A percentile compares a stretch with the other conserved stretches of the same genome.
Conservation (phyloP, 805 yeast genomes). For the Kodamaea jinghongensis region DNA sequence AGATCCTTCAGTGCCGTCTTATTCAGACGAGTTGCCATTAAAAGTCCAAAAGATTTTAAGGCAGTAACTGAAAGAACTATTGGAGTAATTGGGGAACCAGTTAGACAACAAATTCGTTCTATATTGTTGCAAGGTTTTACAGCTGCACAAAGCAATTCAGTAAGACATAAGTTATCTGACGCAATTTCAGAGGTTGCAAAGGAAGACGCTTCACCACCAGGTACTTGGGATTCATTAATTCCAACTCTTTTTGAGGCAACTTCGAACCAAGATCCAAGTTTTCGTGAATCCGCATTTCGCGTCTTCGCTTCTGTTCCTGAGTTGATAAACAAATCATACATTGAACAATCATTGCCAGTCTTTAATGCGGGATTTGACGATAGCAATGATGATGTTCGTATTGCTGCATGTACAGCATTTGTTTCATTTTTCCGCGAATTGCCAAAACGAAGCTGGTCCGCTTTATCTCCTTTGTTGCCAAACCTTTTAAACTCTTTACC, state of each 20-base stretch:
- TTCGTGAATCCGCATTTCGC: slow-evolving; percentile 89
- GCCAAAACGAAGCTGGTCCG: slow-evolving; percentile 77
- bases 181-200: slow-evolving; percentile 91
- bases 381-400: slow-evolving; percentile 74
- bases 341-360: slow-evolving; percentile 58
- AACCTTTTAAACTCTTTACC: slow-evolving; percentile 83
- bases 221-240: slow-evolving; percentile 74
- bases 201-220: slow-evolving; percentile 50
- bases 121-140: slow-evolving; percentile 72
- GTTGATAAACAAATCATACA: slow-evolving; percentile 58
- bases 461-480: slow-evolving; percentile 77
- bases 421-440: slow-evolving; percentile 82
- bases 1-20: slow-evolving; percentile 81
- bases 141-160: slow-evolving; percentile 63
- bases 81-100: slow-evolving; percentile 61
- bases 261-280: slow-evolving; percentile 52
- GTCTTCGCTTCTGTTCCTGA: slow-evolving; percentile 84
- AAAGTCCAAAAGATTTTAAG: slow-evolving; percentile 64
- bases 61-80: slow-evolving; percentile 74
- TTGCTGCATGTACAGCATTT: slow-evolving; percentile 89
- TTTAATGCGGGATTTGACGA: slow-evolving; percentile 84
- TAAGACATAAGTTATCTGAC: slow-evolving; percentile 90
- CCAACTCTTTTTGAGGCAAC: slow-evolving; percentile 73
- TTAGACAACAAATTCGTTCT: slow-evolving; percentile 59
- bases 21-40: slow-evolving; percentile 81